These are phyloP conservation scores for Dothistroma septosporum DNA, from an alignment of 2,329 filamentous ascomycete genomes.

Conservation along the genomic window DNA sequence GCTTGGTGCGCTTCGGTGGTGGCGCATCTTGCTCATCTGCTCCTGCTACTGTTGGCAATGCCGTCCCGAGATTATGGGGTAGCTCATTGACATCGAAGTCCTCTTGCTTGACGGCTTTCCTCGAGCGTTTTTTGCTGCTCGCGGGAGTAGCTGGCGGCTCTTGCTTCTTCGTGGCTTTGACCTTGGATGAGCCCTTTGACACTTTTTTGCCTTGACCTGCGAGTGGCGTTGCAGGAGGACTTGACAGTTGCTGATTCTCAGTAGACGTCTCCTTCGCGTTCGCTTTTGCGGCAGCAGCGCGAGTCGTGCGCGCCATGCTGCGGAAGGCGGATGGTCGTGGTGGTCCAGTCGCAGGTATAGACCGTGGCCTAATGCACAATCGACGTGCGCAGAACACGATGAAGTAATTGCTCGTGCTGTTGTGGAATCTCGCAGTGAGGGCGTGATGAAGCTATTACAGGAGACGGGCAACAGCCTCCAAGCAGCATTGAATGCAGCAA, in stretches of 20 bases:
- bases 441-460: not conserved
- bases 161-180: constrained; percentile 1
- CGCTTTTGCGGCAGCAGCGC: constrained; percentile 22
- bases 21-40: constrained; percentile 26
- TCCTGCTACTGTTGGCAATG: constrained; percentile 30
- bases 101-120: constrained; percentile 36
- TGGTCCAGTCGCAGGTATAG: not conserved
- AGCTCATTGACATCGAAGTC: constrained; percentile 45
- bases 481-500: not conserved
- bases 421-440: not conserved
- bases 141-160: constrained; percentile 10
- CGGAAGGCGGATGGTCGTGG: not conserved
- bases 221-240: constrained; percentile 40
- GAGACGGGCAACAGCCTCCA: not conserved
- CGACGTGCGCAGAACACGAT: not conserved
- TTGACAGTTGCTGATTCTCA: constrained; percentile 41
- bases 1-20: constrained; percentile 28
- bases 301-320: constrained; percentile 27
- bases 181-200: constrained; percentile 21
- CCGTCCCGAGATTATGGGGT: constrained; percentile 54
- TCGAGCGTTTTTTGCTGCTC: constrained; percentile 37
- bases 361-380: not conserved
- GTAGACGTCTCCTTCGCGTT: not conserved
- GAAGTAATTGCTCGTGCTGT: not conserved
- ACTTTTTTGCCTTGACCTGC: constrained; percentile 26